Evolutionary conservation across 768 basidiomycete species (phyloP), one percentile per base, ranked within the genome.

Genomic region (Amanita jacksonii): DNA sequence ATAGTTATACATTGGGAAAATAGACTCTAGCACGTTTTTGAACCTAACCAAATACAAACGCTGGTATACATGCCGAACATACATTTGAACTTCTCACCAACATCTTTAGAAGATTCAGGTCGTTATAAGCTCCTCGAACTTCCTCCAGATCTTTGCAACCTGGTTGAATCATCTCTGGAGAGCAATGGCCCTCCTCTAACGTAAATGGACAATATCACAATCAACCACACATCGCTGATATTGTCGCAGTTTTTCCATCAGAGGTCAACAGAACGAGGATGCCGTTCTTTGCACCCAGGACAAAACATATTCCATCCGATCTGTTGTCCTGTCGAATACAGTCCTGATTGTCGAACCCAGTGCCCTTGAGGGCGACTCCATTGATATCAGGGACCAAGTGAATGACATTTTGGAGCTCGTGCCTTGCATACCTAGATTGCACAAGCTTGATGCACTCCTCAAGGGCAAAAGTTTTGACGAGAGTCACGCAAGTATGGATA

Each of bases 301-400:
- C 46, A 79, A 75, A 57, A 98, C 94, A 0, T 99, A 84, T 57
- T 56, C 74, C 2, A 64, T 98, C 20, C 81, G 93, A 44, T 85
- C 91, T 0, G 81, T 98, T n/a, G 72, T 73, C 7, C 67, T 96
- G 37, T 96, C 92, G 13, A 98, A 98, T 60, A 82, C 90, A 0
- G 64, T 93, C 25, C 67, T 92, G 9, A 74, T 97, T 34, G 69
- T 85, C 48, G 79, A 79, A 2, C 66, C 78, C 69, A 2, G 57
- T 63, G 62, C 64, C 53, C 57, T 52, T 35, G 46, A 16, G 12
- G 20, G 39, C 22, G 43, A 54, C 20, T 51, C 59, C 22, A 46
- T 59, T 22, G 54, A 58, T 5, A 81, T 96, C 41, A 76, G 82
- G 41, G 87, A 91, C 51, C 81, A 83, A 52, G 64, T 91, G 24